Evolutionary conservation across 2,329 filamentous ascomycete genomes (phyloP).

Genomic region (Colletotrichum higginsianum): DNA sequence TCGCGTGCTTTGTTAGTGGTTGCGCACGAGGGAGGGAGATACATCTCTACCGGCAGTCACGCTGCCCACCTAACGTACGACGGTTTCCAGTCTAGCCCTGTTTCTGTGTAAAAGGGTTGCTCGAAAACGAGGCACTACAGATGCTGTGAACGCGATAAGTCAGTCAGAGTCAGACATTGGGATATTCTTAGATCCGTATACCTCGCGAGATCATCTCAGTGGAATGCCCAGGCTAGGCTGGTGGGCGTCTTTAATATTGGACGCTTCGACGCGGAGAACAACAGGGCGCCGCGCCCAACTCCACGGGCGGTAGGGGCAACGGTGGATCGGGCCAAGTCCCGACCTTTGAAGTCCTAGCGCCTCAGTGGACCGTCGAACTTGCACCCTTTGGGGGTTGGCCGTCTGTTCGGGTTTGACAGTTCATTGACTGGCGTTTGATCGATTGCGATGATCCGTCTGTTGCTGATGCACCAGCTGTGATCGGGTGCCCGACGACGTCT

Average conservation of each 20-base stretch:
- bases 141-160: neutral
- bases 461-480: neutral
- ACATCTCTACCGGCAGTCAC: conserved; percentile 35
- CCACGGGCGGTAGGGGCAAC: conserved; percentile 21
- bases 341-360: conserved; percentile 23
- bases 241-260: conserved; percentile 20
- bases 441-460: neutral
- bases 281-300: conserved; percentile 12
- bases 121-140: conserved; percentile 2
- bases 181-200: conserved; percentile 31
- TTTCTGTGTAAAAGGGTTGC: conserved; percentile 9
- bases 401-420: conserved; percentile 25
- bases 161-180: neutral
- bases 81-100: conserved; percentile 26
- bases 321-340: conserved; percentile 24
- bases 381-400: conserved; percentile 30
- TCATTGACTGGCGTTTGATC: conserved; percentile 10
- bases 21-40: conserved; percentile 29
- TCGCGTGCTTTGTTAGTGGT: conserved; percentile 4
- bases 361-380: conserved; percentile 30
- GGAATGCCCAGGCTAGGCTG: conserved; percentile 25
- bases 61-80: conserved; percentile 35
- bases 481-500: neutral
- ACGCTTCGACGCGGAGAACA: neutral
- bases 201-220: neutral